Base-by-base conservation (phyloP, 192 early-diverging fungal species). In the Entophlyctis luteolus region DNA sequence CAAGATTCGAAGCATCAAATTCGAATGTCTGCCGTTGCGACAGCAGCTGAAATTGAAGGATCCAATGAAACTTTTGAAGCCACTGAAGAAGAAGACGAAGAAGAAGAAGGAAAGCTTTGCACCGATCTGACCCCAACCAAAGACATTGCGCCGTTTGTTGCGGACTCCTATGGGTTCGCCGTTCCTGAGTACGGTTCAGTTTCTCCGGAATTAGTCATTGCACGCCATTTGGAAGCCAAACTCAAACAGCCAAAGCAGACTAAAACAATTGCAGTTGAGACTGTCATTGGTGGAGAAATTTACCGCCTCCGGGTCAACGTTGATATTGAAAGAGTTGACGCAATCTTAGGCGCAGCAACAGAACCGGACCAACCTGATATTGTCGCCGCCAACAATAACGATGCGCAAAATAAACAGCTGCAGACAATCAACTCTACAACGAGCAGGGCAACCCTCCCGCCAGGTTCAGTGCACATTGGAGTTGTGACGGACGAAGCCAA, bases 271-370 rank as follows among this genome's bases (percentile, higher is more conserved):
- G 38, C 22, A 16, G 72, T 85, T 38, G 77, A 85, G 42, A 49
- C 56, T 2, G 63, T 71, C 38, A n/a, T 42, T 2, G 52, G 75
- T 31, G 79, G 72, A 12, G 63, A 34, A 25, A 57, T 67, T 25
- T 67, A 72, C n/a, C 69, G 71, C 50, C 55, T 74, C 29, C 67
- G 75, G 14, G 74, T 87, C 42, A 62, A 66, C 8, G 74, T 77
- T 27, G 77, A 84, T 47, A 68, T 89, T 23, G 80, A 86, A 38
- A 56, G 67, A 2, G 72, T 89, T 22, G 73, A 72, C 33, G 55
- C 80, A 48, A 65, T 65, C 0, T 59, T 72, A 4, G n/a, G n/a
- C n/a, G n/a, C n/a, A n/a, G 60, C 83, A 22, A 42, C 73, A 27
- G 62, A 12, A 70, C 8, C 8, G 10, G n/a, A 42, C n/a, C n/a